Percentiles rank a stretch among this genome's conserved stretches.
phyloP scores from a whole-genome alignment of 306 rosid genomes.

The Biancaea sappan region DNA sequence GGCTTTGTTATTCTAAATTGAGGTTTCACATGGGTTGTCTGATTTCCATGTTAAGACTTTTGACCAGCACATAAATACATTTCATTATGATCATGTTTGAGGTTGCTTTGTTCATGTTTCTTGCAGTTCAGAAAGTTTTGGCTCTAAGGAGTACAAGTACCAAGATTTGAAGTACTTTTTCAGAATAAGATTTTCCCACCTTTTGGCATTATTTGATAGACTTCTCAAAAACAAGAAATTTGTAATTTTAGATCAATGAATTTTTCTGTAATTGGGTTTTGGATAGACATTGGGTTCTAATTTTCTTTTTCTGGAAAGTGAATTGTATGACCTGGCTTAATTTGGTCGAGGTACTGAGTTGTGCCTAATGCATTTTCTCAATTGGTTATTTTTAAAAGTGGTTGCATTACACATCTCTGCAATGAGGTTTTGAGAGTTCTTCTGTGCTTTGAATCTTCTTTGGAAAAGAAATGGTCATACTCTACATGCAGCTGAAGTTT shows the following conservation, averaged over 20 bases:
- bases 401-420: conserved; percentile 24
- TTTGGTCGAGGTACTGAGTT: neutral
- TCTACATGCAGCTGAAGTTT: neutral
- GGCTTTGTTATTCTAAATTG: neutral
- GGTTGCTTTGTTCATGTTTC: neutral
- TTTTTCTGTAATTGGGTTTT: neutral
- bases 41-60: neutral
- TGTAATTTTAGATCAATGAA: neutral
- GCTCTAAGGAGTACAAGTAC: neutral
- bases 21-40: neutral
- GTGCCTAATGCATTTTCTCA: conserved; percentile 4
- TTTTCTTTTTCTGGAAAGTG: neutral
- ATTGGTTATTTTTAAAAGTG: conserved; percentile 14
- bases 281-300: neutral
- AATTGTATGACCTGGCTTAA: conserved; percentile 7
- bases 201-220: neutral
- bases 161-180: neutral
- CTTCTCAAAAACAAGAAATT: neutral
- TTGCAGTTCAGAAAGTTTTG: conserved; percentile 4
- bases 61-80: neutral
- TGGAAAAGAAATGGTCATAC: conserved; percentile 12
- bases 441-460: conserved; percentile 2
- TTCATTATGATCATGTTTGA: neutral
- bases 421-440: conserved; percentile 15
- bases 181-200: neutral